Evolutionary conservation across 495 filamentous ascomycete genomes (phyloP), one percentile per base, ranked within the genome.

Genomic region (Aeminium ludgeri): DNA sequence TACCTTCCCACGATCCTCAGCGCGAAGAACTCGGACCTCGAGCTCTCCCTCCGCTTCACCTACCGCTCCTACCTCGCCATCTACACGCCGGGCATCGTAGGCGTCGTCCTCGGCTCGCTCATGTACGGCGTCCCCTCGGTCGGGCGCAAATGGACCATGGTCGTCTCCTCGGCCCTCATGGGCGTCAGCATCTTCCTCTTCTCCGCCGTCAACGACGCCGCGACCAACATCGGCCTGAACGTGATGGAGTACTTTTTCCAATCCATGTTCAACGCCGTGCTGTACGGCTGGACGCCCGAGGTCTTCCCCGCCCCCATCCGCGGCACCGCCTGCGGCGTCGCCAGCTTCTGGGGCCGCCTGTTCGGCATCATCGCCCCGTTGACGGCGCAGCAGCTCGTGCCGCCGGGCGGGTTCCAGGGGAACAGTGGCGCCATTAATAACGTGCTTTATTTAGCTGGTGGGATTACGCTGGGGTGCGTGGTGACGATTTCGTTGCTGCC

Each of bases 241-340:
- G 50, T 57, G 0, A 56, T 67, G 57, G 62, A 66, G 44, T 67
- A 67, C 48, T 65, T 67, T 45, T 65, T 68, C 50, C 62, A 68
- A 40, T 55, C 51, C 31, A 64, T 66, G 63, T 67, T 66, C 59
- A 65, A 72, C 40, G 68, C 66, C 10, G 60, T 73, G 4, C 61
- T 73, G 48, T 73, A 72, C 44, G 68, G 67, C 23, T 73, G 68
- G 58, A 73, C 68, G 1, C 68, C 69, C 0, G 69, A 73, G 50
- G 69, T 63, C 7, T 73, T 72, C 44, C 68, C 67, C 1, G 65
- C 65, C 1, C 64, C 67, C 0, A 66, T 70, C 30, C 55, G 70
- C 30, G 68, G 68, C 11, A 72, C 66, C 0, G 71, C 64, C 2
- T 62, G 61, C 10, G 69, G 70, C 1, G 52, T 69, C 0, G 68